Conservation (phyloP, 441 rosid genomes). For the Pelargonium myrrhifolium region DNA sequence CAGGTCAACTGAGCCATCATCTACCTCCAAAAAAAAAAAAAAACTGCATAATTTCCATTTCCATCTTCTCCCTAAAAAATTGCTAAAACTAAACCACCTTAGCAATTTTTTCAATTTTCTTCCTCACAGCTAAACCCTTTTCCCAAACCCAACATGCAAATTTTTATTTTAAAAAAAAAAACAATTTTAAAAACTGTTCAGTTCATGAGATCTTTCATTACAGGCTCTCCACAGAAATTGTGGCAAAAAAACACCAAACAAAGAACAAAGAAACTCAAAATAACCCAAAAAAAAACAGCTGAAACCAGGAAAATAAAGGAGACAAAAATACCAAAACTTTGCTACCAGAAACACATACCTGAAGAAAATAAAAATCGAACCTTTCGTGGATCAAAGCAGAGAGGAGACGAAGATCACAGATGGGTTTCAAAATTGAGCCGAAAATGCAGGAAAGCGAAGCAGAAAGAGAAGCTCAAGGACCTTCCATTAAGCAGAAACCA, state of each 20-base stretch:
- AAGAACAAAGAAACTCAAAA: no score
- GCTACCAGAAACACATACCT: not conserved
- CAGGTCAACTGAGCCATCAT: not conserved
- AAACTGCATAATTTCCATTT: no score
- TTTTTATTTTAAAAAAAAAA: not conserved
- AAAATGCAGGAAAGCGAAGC: conserved; percentile 23
- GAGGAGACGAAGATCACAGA: conserved; percentile 13
- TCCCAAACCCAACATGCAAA: not conserved
- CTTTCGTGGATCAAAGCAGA: not conserved
- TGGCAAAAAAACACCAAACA: no score
- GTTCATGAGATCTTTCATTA: not conserved
- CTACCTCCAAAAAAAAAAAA: no score
- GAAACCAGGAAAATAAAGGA: no score
- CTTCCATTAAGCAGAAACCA: conserved; percentile 62
- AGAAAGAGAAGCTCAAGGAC: conserved; percentile 33
- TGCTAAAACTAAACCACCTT: no score
- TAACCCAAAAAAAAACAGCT: no score
- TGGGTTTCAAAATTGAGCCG: conserved; percentile 15
- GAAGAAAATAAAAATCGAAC: not conserved
- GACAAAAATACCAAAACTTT: no score
- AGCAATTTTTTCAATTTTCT: no score
- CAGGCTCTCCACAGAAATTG: no score
- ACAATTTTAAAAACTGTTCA: not conserved
- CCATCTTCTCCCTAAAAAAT: no score
- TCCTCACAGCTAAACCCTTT: no score